phyloP scores from a whole-genome alignment of 208 protist species.

The Wallacemonas sp. region DNA sequence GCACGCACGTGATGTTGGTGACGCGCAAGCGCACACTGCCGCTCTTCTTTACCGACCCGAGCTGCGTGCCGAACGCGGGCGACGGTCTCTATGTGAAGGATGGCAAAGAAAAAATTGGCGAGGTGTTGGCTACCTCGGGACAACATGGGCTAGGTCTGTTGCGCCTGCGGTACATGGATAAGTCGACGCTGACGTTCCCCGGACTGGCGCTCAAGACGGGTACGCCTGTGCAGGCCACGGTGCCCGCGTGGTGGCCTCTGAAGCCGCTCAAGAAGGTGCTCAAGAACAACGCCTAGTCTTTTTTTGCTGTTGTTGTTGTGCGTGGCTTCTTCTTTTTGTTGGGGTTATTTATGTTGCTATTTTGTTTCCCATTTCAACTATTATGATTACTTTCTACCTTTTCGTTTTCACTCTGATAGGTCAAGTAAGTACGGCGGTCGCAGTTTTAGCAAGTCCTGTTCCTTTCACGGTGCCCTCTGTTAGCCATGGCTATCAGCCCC shows the following conservation, averaged over 20 bases:
- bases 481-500: too few species aligned
- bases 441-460: too few species aligned
- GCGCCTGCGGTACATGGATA: slow-evolving; percentile 74
- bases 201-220: slow-evolving; percentile 46
- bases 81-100: slow-evolving; percentile 46
- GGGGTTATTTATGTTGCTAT: background rate
- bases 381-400: too few species aligned
- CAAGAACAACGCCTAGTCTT: slow-evolving; percentile 42
- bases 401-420: too few species aligned
- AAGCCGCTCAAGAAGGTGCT: slow-evolving; percentile 76
- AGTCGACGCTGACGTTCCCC: slow-evolving; percentile 42
- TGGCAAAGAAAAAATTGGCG: slow-evolving; percentile 57
- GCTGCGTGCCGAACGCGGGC: slow-evolving; percentile 22
- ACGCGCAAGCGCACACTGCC: slow-evolving; percentile 92
- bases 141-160: slow-evolving; percentile 60
- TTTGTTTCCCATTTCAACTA: too few species aligned
- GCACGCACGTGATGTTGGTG: slow-evolving; percentile 94
- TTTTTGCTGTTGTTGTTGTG: background rate
- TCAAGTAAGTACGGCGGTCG: too few species aligned
- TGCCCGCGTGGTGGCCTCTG: slow-evolving; percentile 78
- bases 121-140: slow-evolving; percentile 56
- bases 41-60: slow-evolving; percentile 39
- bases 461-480: too few species aligned
- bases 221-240: slow-evolving; percentile 28
- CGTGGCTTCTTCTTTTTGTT: background rate